A percentile compares a stretch with the other conserved stretches of the same genome.
Conservation (phyloP, 768 basidiomycete genomes). For the Boletus rubroflammeus region DNA sequence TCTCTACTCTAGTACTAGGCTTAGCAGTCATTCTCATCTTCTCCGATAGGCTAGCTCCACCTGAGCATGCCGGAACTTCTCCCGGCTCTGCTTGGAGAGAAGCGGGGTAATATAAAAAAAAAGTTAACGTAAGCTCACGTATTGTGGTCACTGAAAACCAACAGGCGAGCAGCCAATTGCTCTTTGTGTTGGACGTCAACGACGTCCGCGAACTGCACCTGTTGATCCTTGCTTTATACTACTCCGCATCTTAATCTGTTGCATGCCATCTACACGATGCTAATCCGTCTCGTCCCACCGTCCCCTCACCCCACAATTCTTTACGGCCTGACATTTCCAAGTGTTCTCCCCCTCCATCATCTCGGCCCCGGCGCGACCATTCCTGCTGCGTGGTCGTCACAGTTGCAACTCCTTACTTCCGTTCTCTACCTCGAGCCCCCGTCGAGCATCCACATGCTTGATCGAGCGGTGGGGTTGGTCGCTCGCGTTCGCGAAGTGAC, state of each 20-base stretch:
- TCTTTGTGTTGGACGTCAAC: slow-evolving; percentile 31
- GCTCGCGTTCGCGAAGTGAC: slow-evolving; percentile 55
- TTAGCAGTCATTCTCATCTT: too few relatives aligned
- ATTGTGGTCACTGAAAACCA: slow-evolving; percentile 29
- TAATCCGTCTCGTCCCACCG: slow-evolving; percentile 50
- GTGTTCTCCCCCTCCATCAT: slow-evolving; percentile 33
- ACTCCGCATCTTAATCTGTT: slow-evolving; percentile 24
- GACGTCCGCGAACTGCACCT: slow-evolving; percentile 16
- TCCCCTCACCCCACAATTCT: slow-evolving; percentile 50
- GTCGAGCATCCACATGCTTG: slow-evolving; percentile 51
- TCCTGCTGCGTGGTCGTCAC: slow-evolving; percentile 52
- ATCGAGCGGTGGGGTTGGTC: slow-evolving; percentile 56
- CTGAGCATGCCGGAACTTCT: too few relatives aligned
- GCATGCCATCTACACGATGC: slow-evolving; percentile 38
- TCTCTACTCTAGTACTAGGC: too few relatives aligned
- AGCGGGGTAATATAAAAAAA: slow-evolving; percentile 11
- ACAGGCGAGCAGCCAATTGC: slow-evolving; percentile 10
- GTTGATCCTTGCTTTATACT: slow-evolving; percentile 18
- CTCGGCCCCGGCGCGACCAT: slow-evolving; percentile 33
- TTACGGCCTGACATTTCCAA: slow-evolving; percentile 53
- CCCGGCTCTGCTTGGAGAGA: not conserved
- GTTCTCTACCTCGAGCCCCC: slow-evolving; percentile 53
- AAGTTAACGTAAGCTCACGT: slow-evolving; percentile 32
- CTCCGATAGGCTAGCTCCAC: too few relatives aligned
- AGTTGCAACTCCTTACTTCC: slow-evolving; percentile 46